Conservation (phyloP, 257 asterid genomes). For the Mentha longifolia region DNA sequence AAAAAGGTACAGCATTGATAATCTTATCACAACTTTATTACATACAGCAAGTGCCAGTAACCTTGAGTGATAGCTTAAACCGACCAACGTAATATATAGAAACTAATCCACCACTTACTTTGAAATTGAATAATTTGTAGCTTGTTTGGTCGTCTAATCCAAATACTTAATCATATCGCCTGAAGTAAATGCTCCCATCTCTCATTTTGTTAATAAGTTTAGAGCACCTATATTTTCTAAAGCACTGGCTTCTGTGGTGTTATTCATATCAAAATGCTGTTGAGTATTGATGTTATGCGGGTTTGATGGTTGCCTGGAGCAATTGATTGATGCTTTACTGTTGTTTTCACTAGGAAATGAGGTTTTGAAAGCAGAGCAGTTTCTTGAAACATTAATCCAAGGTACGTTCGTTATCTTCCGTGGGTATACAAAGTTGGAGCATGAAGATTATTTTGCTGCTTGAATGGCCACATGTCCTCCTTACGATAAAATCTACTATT, state of each 20-base stretch:
- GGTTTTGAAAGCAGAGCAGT: constrained; percentile 73
- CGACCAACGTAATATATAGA: too few relatives aligned
- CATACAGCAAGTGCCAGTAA: too few relatives aligned
- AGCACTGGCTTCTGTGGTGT: neutral
- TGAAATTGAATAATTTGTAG: too few relatives aligned
- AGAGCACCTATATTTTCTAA: neutral
- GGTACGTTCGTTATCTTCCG: constrained; percentile 50
- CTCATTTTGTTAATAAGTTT: neutral
- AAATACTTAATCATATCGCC: too few relatives aligned
- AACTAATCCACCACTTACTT: too few relatives aligned
- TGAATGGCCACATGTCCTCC: neutral
- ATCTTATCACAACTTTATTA: neutral
- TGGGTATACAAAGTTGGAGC: constrained; percentile 18
- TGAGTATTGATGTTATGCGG: neutral
- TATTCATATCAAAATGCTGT: neutral
- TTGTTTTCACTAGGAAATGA: constrained; percentile 67
- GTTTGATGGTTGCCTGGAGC: constrained; percentile 9
- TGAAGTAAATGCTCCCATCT: neutral
- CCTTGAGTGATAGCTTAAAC: too few relatives aligned
- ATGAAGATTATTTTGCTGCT: neutral
- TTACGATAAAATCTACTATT: constrained; percentile 1
- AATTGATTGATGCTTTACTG: constrained; percentile 29
- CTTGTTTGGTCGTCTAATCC: too few relatives aligned
- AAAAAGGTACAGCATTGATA: constrained; percentile 47
- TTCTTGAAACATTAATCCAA: constrained; percentile 80